Evolutionary conservation across 768 basidiomycete genomes (phyloP).

Genomic region (Tricholomella constricta): DNA sequence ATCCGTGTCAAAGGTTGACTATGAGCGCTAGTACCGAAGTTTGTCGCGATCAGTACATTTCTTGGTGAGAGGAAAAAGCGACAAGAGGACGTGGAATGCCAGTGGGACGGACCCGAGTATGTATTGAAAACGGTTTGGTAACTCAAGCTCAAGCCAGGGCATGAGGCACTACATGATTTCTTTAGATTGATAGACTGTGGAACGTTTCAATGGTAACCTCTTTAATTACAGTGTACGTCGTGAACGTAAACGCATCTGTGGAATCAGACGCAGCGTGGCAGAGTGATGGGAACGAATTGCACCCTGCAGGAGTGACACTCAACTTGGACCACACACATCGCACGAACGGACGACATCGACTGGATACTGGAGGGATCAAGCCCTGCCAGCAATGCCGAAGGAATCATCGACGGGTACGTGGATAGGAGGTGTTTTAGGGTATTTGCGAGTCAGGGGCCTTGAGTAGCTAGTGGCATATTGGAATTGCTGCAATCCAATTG

Average conservation of each 20-base stretch:
- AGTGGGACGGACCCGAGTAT: too few relatives aligned
- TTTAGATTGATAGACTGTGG: too few relatives aligned
- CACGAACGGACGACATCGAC: conserved; percentile 10
- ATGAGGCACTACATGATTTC: not conserved
- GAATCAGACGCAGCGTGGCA: conserved; percentile 16
- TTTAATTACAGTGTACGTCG: not conserved
- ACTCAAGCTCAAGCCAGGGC: not conserved
- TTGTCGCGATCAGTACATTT: not conserved
- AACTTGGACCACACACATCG: conserved; percentile 13
- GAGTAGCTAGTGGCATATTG: conserved; percentile 1
- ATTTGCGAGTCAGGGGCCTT: conserved; percentile 16
- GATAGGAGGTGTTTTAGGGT: conserved; percentile 17
- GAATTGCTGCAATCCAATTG: not conserved
- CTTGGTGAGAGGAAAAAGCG: not conserved
- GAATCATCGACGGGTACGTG: conserved; percentile 10
- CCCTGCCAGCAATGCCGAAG: conserved; percentile 36
- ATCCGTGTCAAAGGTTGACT: not conserved
- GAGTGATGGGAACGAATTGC: conserved; percentile 19
- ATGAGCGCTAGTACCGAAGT: not conserved
- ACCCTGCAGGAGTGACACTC: conserved; percentile 9
- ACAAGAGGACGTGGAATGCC: not conserved
- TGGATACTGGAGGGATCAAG: conserved; percentile 36
- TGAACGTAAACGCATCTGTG: conserved; percentile 6
- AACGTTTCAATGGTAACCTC: not conserved
- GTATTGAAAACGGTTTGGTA: too few relatives aligned